phyloP scores from a whole-genome alignment of 257 asterid species.

The Salvia splendens region DNA sequence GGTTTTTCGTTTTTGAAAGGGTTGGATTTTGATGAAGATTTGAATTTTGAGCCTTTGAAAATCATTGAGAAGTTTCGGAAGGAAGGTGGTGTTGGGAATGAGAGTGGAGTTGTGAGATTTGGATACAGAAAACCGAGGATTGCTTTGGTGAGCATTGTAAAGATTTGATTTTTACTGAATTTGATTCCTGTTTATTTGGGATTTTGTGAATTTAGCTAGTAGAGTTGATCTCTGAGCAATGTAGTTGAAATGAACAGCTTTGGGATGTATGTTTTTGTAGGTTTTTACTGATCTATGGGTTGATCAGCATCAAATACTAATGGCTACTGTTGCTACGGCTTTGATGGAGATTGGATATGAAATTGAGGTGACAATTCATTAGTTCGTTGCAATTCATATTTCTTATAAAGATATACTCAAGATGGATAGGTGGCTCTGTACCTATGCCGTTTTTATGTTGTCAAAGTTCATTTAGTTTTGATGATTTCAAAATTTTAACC shows the following conservation, averaged over 20 bases:
- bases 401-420: background rate
- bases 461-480: conserved; percentile 1
- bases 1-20: conserved; percentile 50
- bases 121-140: conserved; percentile 71
- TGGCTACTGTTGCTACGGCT: conserved; percentile 71
- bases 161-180: no score
- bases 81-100: conserved; percentile 15
- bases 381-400: background rate
- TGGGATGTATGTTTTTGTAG: conserved; percentile 37
- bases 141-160: conserved; percentile 58
- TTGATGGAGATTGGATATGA: conserved; percentile 76
- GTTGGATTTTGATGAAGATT: conserved; percentile 78
- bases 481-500: background rate
- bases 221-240: no score
- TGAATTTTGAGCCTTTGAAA: conserved; percentile 59
- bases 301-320: conserved; percentile 77
- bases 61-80: conserved; percentile 57
- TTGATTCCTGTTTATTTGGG: no score
- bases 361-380: conserved; percentile 61
- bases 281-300: conserved; percentile 74
- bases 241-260: no score
- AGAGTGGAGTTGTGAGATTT: conserved; percentile 36
- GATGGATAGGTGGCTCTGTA: background rate
- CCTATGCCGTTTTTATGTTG: background rate
- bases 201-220: no score